Evolutionary conservation across 805 yeast genomes (phyloP).

Genomic region (Saccharomyces eubayanus): DNA sequence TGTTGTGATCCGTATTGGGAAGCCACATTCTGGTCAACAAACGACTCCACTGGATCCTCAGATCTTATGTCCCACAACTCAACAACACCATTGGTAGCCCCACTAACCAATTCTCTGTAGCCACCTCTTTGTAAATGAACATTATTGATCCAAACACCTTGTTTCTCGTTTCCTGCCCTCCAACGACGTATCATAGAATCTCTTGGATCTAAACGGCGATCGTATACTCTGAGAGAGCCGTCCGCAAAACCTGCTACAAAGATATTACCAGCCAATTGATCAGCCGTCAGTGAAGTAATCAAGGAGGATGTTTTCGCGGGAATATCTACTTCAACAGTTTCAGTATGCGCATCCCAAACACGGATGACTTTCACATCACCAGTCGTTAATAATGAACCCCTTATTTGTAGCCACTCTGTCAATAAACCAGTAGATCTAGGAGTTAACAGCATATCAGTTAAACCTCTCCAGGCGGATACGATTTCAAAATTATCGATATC

Average conservation of each 20-base stretch:
- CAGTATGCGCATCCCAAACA: slow-evolving; percentile 96
- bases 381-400: slow-evolving; percentile 84
- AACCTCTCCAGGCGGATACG: slow-evolving; percentile 86
- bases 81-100: slow-evolving; percentile 71
- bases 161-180: slow-evolving; percentile 40
- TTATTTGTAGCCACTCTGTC: slow-evolving; percentile 93
- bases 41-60: slow-evolving; percentile 60
- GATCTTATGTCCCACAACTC: slow-evolving; percentile 85
- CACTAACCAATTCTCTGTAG: slow-evolving; percentile 77
- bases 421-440: slow-evolving; percentile 76
- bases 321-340: slow-evolving; percentile 73
- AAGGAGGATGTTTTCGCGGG: slow-evolving; percentile 87
- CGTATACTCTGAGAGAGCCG: slow-evolving; percentile 82
- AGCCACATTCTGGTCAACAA: slow-evolving; percentile 39
- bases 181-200: slow-evolving; percentile 81
- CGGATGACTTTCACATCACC: slow-evolving; percentile 91
- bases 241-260: slow-evolving; percentile 90
- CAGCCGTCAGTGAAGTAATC: slow-evolving; percentile 85
- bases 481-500: slow-evolving; percentile 46
- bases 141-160: slow-evolving; percentile 54
- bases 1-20: slow-evolving; percentile 21
- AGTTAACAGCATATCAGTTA: slow-evolving; percentile 74
- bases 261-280: slow-evolving; percentile 88
- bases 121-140: slow-evolving; percentile 98
- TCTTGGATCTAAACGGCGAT: slow-evolving; percentile 74